Conservation (phyloP, 2,329 filamentous ascomycete species). For the Tolypocladium tropicale region DNA sequence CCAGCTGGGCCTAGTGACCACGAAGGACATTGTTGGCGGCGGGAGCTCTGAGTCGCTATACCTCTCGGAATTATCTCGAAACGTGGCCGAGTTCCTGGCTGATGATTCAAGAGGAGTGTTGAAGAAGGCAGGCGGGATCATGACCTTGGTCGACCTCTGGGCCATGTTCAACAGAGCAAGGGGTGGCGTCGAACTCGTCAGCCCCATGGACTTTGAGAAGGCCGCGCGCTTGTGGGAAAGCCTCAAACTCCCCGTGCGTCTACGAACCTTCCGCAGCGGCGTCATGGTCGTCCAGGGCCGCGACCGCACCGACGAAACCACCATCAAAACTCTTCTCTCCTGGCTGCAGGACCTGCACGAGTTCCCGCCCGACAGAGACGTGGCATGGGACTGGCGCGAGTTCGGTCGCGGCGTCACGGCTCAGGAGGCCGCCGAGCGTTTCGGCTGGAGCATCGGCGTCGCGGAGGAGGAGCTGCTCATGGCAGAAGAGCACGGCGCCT, state of each 20-base stretch:
- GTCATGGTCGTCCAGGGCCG: conserved; percentile 86
- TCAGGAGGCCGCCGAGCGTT: conserved; percentile 77
- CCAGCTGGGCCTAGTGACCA: conserved; percentile 82
- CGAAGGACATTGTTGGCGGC: conserved; percentile 84
- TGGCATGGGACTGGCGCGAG: conserved; percentile 62
- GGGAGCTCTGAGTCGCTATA: conserved; percentile 73
- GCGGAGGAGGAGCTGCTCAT: conserved; percentile 93
- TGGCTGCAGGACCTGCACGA: conserved; percentile 71
- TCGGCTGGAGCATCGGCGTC: conserved; percentile 95
- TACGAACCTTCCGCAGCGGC: conserved; percentile 84
- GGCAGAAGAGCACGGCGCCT: conserved; percentile 79
- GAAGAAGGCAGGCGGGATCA: conserved; percentile 72
- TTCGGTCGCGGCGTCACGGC: conserved; percentile 85
- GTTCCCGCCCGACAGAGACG: conserved; percentile 52
- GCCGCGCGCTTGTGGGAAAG: conserved; percentile 83
- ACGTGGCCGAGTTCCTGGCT: conserved; percentile 79
- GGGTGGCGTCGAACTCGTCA: conserved; percentile 89
- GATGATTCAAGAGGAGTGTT: conserved; percentile 74
- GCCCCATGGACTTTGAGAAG: conserved; percentile 83
- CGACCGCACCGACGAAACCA: conserved; percentile 85
- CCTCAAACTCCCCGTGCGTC: conserved; percentile 72
- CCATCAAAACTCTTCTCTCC: conserved; percentile 60
- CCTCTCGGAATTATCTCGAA: conserved; percentile 74
- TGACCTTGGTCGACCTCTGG: conserved; percentile 86
- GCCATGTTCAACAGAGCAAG: conserved; percentile 88